Conservation (phyloP, 1,284 basidiomycete species). For the Ceratobasidium sp. region DNA sequence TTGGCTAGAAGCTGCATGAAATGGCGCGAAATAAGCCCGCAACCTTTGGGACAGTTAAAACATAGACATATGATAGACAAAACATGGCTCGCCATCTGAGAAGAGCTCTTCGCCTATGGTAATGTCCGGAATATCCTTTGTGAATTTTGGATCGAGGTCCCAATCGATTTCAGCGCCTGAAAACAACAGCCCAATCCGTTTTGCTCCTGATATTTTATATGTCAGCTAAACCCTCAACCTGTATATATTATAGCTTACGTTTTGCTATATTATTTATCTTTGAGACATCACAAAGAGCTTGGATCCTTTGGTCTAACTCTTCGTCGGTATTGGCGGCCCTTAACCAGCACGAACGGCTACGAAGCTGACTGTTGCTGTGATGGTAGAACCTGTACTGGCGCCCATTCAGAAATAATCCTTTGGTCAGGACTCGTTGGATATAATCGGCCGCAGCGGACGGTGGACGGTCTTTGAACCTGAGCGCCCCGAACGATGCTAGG, state of each 20-base stretch:
- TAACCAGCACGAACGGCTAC: constrained; percentile 67
- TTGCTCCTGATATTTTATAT: constrained; percentile 58
- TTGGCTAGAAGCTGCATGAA: constrained; percentile 62
- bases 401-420: constrained; percentile 63
- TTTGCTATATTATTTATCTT: constrained; percentile 68
- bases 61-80: neutral
- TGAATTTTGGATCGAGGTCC: constrained; percentile 58
- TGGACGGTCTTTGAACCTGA: constrained; percentile 61
- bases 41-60: constrained; percentile 47
- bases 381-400: constrained; percentile 70
- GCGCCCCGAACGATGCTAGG: constrained; percentile 60
- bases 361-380: constrained; percentile 70
- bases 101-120: constrained; percentile 61
- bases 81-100: constrained; percentile 59
- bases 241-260: constrained; percentile 53
- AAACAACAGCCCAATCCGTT: constrained; percentile 69
- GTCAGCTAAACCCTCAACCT: constrained; percentile 1
- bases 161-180: constrained; percentile 67
- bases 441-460: constrained; percentile 61
- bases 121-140: constrained; percentile 65
- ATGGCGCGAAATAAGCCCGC: constrained; percentile 64
- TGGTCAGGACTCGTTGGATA: constrained; percentile 61
- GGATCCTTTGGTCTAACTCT: constrained; percentile 64
- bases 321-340: constrained; percentile 60
- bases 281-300: constrained; percentile 62